Conservation (phyloP, 495 filamentous ascomycete species). For the Penicillium subrubescens region DNA sequence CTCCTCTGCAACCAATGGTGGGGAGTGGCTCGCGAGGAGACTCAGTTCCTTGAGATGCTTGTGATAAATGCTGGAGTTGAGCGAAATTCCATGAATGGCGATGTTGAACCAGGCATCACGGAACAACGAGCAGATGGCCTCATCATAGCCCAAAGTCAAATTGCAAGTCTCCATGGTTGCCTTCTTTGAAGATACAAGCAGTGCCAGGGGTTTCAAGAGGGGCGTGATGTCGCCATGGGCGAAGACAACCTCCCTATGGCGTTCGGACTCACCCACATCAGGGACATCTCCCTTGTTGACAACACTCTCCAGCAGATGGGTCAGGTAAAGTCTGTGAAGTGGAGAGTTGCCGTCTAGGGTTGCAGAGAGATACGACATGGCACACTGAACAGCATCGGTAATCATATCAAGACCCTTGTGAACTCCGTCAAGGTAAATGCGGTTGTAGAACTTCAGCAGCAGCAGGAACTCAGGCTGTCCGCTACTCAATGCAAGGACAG, state of each 20-base stretch:
- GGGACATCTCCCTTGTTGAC: conserved; percentile 82
- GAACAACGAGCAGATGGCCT: conserved; percentile 66
- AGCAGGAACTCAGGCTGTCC: conserved; percentile 78
- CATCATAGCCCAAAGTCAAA: conserved; percentile 51
- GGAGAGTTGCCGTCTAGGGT: conserved; percentile 66
- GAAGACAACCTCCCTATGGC: conserved; percentile 72
- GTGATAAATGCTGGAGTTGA: conserved; percentile 66
- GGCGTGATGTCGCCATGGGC: conserved; percentile 82
- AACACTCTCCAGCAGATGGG: conserved; percentile 82
- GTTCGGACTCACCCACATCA: conserved; percentile 55
- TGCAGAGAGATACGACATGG: conserved; percentile 75
- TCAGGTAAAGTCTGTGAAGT: conserved; percentile 75
- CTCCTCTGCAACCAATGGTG: conserved; percentile 79
- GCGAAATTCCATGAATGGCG: conserved; percentile 86
- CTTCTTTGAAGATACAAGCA: conserved; percentile 65
- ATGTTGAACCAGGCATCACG: conserved; percentile 98
- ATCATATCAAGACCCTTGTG: conserved; percentile 60
- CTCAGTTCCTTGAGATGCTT: conserved; percentile 71
- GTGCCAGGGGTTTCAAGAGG: conserved; percentile 77
- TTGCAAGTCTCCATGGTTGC: conserved; percentile 34
- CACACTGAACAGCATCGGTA: conserved; percentile 48
- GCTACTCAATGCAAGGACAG: conserved; percentile 71
- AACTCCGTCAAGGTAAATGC: conserved; percentile 69
- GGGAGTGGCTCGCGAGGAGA: conserved; percentile 80
- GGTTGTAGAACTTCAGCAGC: conserved; percentile 79